A percentile compares a stretch with the other conserved stretches of the same genome.
phyloP scores from a whole-genome alignment of 179 eudicot species.

The Dionaea muscipula region DNA sequence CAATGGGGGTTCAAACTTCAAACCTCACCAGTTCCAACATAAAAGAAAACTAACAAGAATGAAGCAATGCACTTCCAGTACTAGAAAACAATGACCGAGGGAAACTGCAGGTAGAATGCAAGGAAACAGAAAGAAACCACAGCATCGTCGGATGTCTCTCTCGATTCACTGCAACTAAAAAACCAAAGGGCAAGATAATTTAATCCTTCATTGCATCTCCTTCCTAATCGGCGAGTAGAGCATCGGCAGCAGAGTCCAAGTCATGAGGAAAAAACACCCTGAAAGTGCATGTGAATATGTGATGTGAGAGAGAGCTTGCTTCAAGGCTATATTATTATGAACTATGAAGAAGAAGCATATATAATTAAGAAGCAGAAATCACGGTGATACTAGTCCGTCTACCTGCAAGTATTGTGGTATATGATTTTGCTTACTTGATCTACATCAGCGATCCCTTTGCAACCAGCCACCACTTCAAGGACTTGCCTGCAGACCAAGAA shows the following conservation, averaged over 20 bases:
- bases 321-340: neutral
- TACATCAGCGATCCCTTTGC: slow-evolving; percentile 64
- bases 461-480: slow-evolving; percentile 92
- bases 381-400: slow-evolving; percentile 17
- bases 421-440: slow-evolving; percentile 56
- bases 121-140: no score
- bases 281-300: slow-evolving; percentile 12
- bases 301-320: neutral
- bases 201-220: slow-evolving; percentile 13
- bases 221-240: slow-evolving; percentile 49
- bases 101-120: no score
- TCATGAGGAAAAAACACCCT: slow-evolving; percentile 96
- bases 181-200: no score
- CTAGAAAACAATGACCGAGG: no score
- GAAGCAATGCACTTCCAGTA: no score
- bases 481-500: slow-evolving; percentile 95
- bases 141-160: no score
- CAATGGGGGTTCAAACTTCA: no score
- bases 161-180: no score
- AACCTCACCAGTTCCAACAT: no score
- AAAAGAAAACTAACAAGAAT: no score
- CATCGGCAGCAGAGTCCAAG: slow-evolving; percentile 89
- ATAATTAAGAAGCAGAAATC: neutral
- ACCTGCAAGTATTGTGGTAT: slow-evolving; percentile 98
- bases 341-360: neutral